Base-by-base conservation (phyloP, 441 rosid genomes). In the Biscutella laevigata region DNA sequence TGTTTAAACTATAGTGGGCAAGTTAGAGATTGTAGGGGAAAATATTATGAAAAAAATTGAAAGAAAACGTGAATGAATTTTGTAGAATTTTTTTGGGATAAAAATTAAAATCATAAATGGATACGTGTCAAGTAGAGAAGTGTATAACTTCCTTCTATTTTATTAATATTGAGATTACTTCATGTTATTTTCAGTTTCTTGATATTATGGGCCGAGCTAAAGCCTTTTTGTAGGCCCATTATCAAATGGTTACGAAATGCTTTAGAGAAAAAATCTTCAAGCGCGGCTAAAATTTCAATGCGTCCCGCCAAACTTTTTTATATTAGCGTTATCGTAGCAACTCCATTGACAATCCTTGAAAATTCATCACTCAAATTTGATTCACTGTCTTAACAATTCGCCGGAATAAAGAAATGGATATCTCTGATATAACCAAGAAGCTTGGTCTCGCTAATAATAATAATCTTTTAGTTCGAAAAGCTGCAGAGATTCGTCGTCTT, bases 401-500 rank as follows among this genome's bases (percentile, higher is more conserved):
- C 32, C 21, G 37, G n/a, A 7, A 12, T 8, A 13, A 7, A 17
- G 14, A 41, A 5, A 87, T 91, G 98, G 91, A 91, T 68, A 68
- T 83, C 22, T 71, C 85, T 4, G 80, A 80, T 38, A 68, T 85
- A 19, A 95, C 91, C 0, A 80, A 43, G 57, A 85, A 77, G 62
- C 84, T 91, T 10, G 81, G 75, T 16, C 77, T 91, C 41, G 72
- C 82, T 16, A 62, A 81, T 3, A 53, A 83, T 63, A 88, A 83
- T 61, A n/a, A n/a, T n/a, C 66, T 63, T 8, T 60, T 91, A 4
- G 22, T 91, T 40, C 76, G 95, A 7, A 88, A 85, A 72, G 98
- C 95, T 0, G 84, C 91, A 6, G 96, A 91, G 82, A 71, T 88
- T 53, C 96, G 95, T 53, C 94, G 98, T 55, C 91, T 91, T 27